phyloP scores from a whole-genome alignment of 257 asterid genomes.

The Paraleonurus japonicus region DNA sequence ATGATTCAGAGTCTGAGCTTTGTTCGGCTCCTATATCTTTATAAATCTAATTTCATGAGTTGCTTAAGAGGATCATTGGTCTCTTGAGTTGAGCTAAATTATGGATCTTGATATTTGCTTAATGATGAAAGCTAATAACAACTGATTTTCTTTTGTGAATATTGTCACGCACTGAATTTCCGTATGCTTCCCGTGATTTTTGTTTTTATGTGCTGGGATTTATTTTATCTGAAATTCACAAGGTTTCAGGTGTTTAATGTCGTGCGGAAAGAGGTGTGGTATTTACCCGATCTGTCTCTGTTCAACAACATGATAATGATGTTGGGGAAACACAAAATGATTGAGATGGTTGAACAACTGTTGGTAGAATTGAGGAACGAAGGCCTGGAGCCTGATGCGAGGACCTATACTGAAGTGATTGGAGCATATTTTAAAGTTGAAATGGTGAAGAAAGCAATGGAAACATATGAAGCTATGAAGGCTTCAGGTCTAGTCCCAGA shows the following conservation, averaged over 20 bases:
- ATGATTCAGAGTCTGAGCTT: background rate
- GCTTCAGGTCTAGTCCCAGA: constrained; percentile 64
- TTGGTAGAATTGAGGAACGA: constrained; percentile 48
- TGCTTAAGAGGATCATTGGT: background rate
- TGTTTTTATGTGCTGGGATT: background rate
- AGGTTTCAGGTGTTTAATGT: constrained; percentile 59
- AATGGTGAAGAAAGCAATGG: constrained; percentile 60
- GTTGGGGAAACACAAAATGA: constrained; percentile 55
- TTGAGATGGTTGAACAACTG: constrained; percentile 52
- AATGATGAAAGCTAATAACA: background rate
- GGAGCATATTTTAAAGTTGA: constrained; percentile 65
- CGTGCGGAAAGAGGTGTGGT: constrained; percentile 64
- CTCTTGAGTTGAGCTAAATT: background rate
- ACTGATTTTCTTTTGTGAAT: background rate
- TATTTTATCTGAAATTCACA: constrained; percentile 31
- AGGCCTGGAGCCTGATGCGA: constrained; percentile 56
- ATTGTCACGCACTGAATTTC: background rate
- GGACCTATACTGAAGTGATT: constrained; percentile 68
- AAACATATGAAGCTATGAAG: constrained; percentile 59
- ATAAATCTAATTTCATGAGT: background rate
- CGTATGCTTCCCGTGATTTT: too few relatives aligned
- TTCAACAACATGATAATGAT: constrained; percentile 57
- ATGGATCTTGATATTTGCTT: background rate
- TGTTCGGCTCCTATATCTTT: background rate
- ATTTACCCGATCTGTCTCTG: constrained; percentile 51